Percentiles rank a stretch among this genome's conserved stretches.
These are phyloP conservation scores for Calocybe gangraenosa DNA, from an alignment of 768 basidiomycete genomes.

Conservation along the genomic window DNA sequence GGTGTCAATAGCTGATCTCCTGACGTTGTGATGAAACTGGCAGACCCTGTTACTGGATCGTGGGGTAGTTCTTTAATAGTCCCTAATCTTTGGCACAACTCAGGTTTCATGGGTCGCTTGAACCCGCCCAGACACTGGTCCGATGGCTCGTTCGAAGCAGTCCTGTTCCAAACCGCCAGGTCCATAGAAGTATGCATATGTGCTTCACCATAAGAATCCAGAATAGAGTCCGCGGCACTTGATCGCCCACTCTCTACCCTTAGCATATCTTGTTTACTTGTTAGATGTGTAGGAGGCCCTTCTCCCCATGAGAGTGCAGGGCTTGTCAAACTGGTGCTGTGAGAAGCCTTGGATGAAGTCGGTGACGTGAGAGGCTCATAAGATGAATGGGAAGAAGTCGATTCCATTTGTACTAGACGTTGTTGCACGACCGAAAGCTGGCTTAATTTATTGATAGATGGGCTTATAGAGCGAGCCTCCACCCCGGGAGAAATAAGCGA, in stretches of 20 bases:
- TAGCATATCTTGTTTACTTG: conserved; percentile 1
- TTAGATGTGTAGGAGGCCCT: background rate
- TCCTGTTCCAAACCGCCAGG: background rate
- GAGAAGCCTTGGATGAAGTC: conserved; percentile 9
- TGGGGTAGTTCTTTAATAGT: conserved; percentile 10
- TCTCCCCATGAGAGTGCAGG: conserved; percentile 5
- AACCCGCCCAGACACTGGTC: no score
- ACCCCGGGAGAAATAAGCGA: conserved; percentile 15
- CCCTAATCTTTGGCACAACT: background rate
- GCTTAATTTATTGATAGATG: conserved; percentile 60
- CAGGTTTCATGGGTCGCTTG: no score
- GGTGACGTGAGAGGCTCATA: conserved; percentile 6
- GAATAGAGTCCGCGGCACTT: conserved; percentile 19
- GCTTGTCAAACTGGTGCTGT: conserved; percentile 10
- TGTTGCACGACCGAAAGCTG: conserved; percentile 62
- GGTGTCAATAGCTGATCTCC: conserved; percentile 11
- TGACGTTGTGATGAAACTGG: background rate
- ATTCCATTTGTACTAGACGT: conserved; percentile 59
- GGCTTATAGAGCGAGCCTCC: conserved; percentile 31
- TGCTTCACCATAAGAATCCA: conserved; percentile 20
- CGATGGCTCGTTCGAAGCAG: background rate
- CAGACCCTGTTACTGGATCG: background rate
- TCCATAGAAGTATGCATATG: background rate
- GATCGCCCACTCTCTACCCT: conserved; percentile 13
- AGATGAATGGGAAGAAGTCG: conserved; percentile 22